A percentile compares a stretch with the other conserved stretches of the same genome.
phyloP scores from a whole-genome alignment of 495 filamentous ascomycete species.

The Jackrogersella minutella region DNA sequence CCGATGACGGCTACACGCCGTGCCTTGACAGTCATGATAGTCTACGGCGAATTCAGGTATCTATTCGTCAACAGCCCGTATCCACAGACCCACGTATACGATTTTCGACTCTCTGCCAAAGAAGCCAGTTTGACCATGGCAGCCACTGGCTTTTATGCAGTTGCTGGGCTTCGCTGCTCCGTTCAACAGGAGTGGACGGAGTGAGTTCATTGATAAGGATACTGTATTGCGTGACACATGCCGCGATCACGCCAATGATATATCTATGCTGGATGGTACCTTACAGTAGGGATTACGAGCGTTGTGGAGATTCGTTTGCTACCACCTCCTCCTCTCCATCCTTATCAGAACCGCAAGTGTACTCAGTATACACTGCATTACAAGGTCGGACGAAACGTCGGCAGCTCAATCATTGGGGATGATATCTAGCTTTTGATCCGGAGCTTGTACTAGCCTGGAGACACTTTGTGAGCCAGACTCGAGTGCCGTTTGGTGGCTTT shows the following conservation, averaged over 20 bases:
- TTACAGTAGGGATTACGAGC: constrained; percentile 23
- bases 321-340: constrained; percentile 24
- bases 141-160: constrained; percentile 16
- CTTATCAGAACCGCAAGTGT: neutral
- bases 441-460: neutral
- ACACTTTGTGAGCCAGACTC: too few species aligned
- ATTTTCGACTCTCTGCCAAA: neutral
- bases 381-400: neutral
- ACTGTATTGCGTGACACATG: constrained; percentile 35
- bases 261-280: constrained; percentile 4
- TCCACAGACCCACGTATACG: neutral
- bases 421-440: neutral
- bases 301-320: constrained; percentile 6
- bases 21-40: constrained; percentile 26
- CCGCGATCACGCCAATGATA: constrained; percentile 34
- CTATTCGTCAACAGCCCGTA: neutral
- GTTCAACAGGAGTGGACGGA: neutral
- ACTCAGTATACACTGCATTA: neutral
- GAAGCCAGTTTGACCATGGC: neutral
- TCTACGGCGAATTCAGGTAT: neutral
- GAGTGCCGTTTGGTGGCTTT: too few species aligned
- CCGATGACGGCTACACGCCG: constrained; percentile 65
- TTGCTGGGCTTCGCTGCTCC: neutral
- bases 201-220: constrained; percentile 22
- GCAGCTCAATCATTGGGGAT: neutral